A percentile compares a stretch with the other conserved stretches of the same genome.
phyloP scores from a whole-genome alignment of 2,329 filamentous ascomycete species.

The Fusarium coicis region DNA sequence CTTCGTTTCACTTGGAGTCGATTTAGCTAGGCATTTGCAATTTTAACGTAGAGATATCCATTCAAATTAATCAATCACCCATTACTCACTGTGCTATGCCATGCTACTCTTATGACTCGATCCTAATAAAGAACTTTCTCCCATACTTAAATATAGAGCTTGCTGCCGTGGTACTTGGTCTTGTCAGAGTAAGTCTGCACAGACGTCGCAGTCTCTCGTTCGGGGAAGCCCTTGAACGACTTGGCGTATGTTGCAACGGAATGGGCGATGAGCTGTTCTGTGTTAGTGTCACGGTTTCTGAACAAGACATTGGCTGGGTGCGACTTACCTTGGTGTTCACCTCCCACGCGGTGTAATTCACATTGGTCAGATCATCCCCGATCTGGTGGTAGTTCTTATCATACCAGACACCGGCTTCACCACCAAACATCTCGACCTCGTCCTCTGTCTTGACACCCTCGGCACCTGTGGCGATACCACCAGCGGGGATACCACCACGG shows the following conservation, averaged over 20 bases:
- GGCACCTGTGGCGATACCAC: conserved; percentile 81
- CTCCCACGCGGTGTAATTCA: conserved; percentile 70
- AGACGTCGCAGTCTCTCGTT: conserved; percentile 54
- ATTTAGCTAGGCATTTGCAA: conserved; percentile 38
- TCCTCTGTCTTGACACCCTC: conserved; percentile 78
- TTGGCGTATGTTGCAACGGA: conserved; percentile 76
- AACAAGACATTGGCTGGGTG: neutral
- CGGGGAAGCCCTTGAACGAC: conserved; percentile 73
- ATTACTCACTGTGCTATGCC: neutral
- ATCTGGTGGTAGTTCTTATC: conserved; percentile 71
- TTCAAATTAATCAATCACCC: conserved; percentile 20
- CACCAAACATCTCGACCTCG: conserved; percentile 76
- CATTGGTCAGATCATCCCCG: conserved; percentile 67
- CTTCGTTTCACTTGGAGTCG: conserved; percentile 17
- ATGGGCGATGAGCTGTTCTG: conserved; percentile 70
- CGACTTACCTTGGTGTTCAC: conserved; percentile 66
- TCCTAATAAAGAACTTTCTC: neutral
- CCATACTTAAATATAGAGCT: conserved; percentile 1
- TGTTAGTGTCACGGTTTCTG: conserved; percentile 26
- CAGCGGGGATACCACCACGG: conserved; percentile 75
- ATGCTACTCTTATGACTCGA: neutral
- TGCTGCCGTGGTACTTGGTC: conserved; percentile 62
- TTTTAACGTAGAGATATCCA: conserved; percentile 38
- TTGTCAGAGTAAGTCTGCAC: conserved; percentile 48
- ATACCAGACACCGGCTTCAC: conserved; percentile 69